Evolutionary conservation across 345 rosid genomes (phyloP), one percentile per base, ranked within the genome.

Genomic region (Lumnitzera racemosa): DNA sequence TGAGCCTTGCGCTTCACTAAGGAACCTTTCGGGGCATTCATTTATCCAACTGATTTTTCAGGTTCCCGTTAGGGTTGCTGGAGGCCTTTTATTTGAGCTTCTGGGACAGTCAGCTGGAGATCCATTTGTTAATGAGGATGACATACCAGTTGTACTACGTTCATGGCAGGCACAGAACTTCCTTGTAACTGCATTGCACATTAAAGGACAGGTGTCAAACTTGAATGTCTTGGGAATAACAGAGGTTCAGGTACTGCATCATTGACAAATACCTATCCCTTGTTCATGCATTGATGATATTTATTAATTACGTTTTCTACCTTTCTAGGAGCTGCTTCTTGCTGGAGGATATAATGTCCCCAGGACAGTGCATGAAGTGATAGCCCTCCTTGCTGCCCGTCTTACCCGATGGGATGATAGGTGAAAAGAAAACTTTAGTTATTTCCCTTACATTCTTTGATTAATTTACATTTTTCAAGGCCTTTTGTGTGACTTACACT

Each of bases 51-150:
- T 62, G 49, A 68, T 53, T 66, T 50, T 67, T 23, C 59, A 86
- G 89, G 97, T 94, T 55, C 99, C 99, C 0, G 99, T 94, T 56
- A 84, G 97, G 74, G 99, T 90, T 55, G 91, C 99, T 66, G 99
- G 99, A 73, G 99, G 99, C 47, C 81, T 94, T 36, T 64, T 94
- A 65, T 94, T 94, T 81, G 99, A 94, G 80, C 91, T 94, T 14
- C 75, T 90, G 76, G 99, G 99, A 31, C 99, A 94, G 70, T 94
- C 99, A 57, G 97, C 70, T 15, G 99, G 99, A 24, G 97, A 94
- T 80, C 99, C 99, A 56, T 65, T 70, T 67, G 81, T 70, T 48
- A 82, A 85, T 62, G 99, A 94, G 82, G 97, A 94, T 72, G 99
- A 94, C 70, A 87, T 83, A 57, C 97, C 99, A 0, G 70, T 90